Evolutionary conservation across 2,329 filamentous ascomycete species (phyloP).

Genomic region (Sordariomycetes sp.): DNA sequence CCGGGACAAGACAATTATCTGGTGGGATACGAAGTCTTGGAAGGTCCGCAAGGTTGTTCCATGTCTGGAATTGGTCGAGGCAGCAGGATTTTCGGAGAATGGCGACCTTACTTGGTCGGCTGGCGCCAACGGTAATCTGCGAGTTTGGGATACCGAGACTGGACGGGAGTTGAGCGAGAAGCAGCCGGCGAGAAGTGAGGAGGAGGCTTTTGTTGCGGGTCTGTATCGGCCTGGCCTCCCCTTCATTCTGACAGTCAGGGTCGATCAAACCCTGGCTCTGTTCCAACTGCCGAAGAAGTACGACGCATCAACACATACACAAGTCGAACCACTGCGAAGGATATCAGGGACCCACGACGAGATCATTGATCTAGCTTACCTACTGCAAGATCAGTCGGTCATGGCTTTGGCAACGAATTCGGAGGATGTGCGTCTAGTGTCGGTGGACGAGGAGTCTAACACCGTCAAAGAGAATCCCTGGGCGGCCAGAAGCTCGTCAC

Average conservation of each 20-base stretch:
- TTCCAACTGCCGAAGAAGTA: conserved; percentile 43
- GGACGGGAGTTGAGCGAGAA: conserved; percentile 73
- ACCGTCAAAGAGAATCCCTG: conserved; percentile 12
- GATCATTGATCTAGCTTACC: conserved; percentile 86
- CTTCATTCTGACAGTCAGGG: conserved; percentile 73
- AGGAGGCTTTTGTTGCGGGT: conserved; percentile 61
- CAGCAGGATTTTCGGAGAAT: conserved; percentile 66
- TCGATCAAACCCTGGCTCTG: conserved; percentile 78
- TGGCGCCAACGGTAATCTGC: conserved; percentile 72
- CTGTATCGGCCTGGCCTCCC: conserved; percentile 56
- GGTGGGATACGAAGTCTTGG: conserved; percentile 86
- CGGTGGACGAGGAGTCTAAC: conserved; percentile 39
- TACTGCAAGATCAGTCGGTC: conserved; percentile 70
- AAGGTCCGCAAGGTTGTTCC: conserved; percentile 73
- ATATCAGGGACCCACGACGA: conserved; percentile 97
- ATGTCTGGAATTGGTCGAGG: conserved; percentile 77
- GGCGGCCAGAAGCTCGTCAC: conserved; percentile 29
- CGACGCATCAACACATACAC: conserved; percentile 21
- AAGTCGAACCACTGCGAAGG: conserved; percentile 52
- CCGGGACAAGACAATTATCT: conserved; percentile 86
- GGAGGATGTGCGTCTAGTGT: conserved; percentile 84
- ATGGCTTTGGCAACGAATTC: conserved; percentile 91
- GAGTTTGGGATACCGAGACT: conserved; percentile 72
- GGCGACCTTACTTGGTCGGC: conserved; percentile 72
- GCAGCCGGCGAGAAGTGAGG: conserved; percentile 51